phyloP scores from a whole-genome alignment of 805 yeast genomes.

The Ogataea nonfermentans region DNA sequence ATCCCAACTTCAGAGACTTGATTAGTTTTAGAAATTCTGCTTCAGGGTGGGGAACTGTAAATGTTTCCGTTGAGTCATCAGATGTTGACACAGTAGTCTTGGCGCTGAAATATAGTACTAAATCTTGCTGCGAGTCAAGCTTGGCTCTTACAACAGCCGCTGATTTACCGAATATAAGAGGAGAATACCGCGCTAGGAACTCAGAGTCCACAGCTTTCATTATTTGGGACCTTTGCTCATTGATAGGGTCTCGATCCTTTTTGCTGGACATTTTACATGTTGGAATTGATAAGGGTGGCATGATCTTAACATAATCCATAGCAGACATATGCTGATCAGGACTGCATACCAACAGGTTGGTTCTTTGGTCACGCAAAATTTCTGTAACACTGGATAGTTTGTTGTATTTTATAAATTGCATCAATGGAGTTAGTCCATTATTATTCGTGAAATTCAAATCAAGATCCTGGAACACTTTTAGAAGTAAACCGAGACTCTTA shows the following conservation, averaged over 20 bases:
- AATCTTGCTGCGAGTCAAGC: slow-evolving; percentile 27
- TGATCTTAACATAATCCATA: slow-evolving; percentile 46
- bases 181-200: slow-evolving; percentile 23
- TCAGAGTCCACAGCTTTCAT: slow-evolving; percentile 35
- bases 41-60: slow-evolving; percentile 28
- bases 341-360: slow-evolving; percentile 42
- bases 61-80: slow-evolving; percentile 6
- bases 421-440: slow-evolving; percentile 64
- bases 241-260: neutral
- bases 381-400: slow-evolving; percentile 56
- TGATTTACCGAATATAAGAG: slow-evolving; percentile 22
- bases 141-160: slow-evolving; percentile 37
- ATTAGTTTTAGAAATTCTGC: slow-evolving; percentile 35
- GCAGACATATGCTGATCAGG: slow-evolving; percentile 35
- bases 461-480: slow-evolving; percentile 37
- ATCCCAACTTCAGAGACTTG: slow-evolving; percentile 35
- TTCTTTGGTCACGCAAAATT: slow-evolving; percentile 48
- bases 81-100: neutral
- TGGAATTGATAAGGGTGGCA: slow-evolving; percentile 13
- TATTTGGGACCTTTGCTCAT: slow-evolving; percentile 24
- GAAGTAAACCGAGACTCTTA: slow-evolving; percentile 43
- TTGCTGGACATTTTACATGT: neutral
- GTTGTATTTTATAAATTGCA: slow-evolving; percentile 67
- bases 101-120: slow-evolving; percentile 28
- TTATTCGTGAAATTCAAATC: slow-evolving; percentile 62